Evolutionary conservation across 2,329 filamentous ascomycete species (phyloP).

Genomic region (Paecilomyces niveus): DNA sequence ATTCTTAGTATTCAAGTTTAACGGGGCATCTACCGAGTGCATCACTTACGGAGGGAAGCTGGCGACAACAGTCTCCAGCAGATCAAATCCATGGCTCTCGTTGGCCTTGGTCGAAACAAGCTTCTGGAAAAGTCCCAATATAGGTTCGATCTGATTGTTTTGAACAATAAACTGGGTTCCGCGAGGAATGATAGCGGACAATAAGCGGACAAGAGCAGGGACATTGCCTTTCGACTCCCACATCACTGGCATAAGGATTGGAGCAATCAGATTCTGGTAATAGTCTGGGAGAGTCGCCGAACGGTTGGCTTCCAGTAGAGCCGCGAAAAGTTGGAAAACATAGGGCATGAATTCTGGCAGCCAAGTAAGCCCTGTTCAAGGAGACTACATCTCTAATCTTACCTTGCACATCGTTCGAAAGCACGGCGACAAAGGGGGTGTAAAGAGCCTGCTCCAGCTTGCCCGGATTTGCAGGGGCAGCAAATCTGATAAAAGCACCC

Average conservation of each 20-base stretch:
- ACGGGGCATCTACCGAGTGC: not conserved
- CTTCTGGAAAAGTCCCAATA: constrained; percentile 94
- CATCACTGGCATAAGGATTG: constrained; percentile 70
- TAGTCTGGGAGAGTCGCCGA: constrained; percentile 69
- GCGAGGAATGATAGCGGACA: constrained; percentile 76
- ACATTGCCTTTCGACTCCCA: constrained; percentile 94
- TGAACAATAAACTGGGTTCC: constrained; percentile 65
- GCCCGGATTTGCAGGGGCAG: constrained; percentile 59
- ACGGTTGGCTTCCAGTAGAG: constrained; percentile 80
- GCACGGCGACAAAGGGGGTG: constrained; percentile 70
- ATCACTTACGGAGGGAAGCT: constrained; percentile 62
- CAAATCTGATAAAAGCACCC: constrained; percentile 69
- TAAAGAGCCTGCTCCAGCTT: constrained; percentile 77
- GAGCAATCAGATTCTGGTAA: constrained; percentile 70
- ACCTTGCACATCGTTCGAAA: constrained; percentile 77
- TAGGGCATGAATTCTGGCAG: constrained; percentile 82
- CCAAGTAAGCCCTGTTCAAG: constrained; percentile 21
- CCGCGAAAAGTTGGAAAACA: constrained; percentile 89
- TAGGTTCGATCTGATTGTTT: constrained; percentile 74
- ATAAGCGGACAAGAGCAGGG: constrained; percentile 77
- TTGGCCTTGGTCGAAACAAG: constrained; percentile 75
- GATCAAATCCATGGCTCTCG: constrained; percentile 79
- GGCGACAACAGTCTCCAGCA: constrained; percentile 72
- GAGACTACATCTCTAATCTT: constrained; percentile 17
- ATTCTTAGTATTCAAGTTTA: constrained; percentile 2